Conservation (phyloP, 306 rosid genomes). For the Purshia tridentata region DNA sequence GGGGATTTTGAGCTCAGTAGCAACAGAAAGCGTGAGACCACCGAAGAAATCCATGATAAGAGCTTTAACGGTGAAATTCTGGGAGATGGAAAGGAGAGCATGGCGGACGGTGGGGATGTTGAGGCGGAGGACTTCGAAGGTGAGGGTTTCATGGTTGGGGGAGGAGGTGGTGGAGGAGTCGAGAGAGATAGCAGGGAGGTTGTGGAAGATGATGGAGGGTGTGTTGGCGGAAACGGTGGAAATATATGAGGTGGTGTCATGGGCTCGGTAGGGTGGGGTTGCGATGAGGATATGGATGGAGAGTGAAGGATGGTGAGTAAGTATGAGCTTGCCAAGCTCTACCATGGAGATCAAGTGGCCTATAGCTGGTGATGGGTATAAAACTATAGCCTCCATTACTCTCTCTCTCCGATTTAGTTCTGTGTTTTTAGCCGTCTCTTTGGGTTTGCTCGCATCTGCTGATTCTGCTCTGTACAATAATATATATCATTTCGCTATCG, state of each 20-base stretch:
- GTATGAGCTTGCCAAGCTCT: conserved; percentile 39
- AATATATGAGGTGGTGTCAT: conserved; percentile 32
- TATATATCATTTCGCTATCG: too few relatives aligned
- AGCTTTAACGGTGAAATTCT: conserved; percentile 25
- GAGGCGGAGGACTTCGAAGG: conserved; percentile 21
- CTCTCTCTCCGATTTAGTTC: background rate
- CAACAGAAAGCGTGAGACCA: conserved; percentile 15
- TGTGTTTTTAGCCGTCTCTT: too few relatives aligned
- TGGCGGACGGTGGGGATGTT: conserved; percentile 14
- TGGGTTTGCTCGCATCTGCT: too few relatives aligned
- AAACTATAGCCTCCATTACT: conserved; percentile 31
- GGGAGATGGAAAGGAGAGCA: conserved; percentile 24
- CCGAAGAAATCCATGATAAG: conserved; percentile 45
- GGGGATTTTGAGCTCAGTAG: conserved; percentile 33
- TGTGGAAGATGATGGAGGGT: conserved; percentile 37
- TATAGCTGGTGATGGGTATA: conserved; percentile 38
- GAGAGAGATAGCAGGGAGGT: conserved; percentile 23
- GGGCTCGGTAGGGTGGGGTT: conserved; percentile 34
- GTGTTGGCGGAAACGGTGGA: conserved; percentile 31
- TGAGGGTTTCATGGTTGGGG: conserved; percentile 26
- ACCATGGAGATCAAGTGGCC: conserved; percentile 43
- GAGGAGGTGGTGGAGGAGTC: conserved; percentile 16
- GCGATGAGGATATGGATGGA: conserved; percentile 38
- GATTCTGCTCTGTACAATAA: too few relatives aligned
- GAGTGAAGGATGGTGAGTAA: conserved; percentile 33